Evolutionary conservation across 23 red algal species (phyloP).

Genomic region (Porphyridium purpureum): DNA sequence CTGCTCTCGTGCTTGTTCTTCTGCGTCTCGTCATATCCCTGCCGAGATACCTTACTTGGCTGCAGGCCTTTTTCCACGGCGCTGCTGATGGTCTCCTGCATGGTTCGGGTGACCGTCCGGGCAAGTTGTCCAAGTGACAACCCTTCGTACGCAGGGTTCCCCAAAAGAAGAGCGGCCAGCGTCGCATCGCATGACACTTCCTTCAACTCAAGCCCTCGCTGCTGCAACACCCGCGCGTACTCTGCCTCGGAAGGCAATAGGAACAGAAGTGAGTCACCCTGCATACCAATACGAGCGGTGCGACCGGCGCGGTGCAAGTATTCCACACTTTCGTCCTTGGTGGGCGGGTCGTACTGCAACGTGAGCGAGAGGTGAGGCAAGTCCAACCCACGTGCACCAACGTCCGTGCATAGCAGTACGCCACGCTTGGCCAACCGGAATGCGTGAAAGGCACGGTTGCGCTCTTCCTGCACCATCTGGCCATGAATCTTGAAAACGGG

Average conservation of each 20-base stretch:
- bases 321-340: constrained; percentile 35
- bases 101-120: no score
- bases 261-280: constrained; percentile 58
- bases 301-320: constrained; percentile 89
- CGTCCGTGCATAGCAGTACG: constrained; percentile 88
- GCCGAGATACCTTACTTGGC: no score
- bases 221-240: constrained; percentile 38
- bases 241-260: constrained; percentile 51
- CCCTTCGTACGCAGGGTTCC: no score
- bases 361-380: constrained; percentile 50
- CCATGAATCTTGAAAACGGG: constrained; percentile 70
- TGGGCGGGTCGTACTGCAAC: constrained; percentile 87
- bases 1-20: no score
- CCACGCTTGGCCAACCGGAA: constrained; percentile 38
- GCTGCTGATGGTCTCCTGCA: no score
- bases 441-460: constrained; percentile 20
- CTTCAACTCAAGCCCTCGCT: constrained; percentile 11
- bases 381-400: constrained; percentile 89
- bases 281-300: constrained; percentile 44
- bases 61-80: no score
- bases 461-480: constrained; percentile 48
- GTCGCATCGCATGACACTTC: constrained; percentile 37
- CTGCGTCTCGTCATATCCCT: no score
- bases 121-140: no score
- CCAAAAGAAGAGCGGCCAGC: no score